A percentile compares a stretch with the other conserved stretches of the same genome.
Evolutionary conservation across 345 rosid genomes (phyloP).

Genomic region (Lagerstroemia speciosa): DNA sequence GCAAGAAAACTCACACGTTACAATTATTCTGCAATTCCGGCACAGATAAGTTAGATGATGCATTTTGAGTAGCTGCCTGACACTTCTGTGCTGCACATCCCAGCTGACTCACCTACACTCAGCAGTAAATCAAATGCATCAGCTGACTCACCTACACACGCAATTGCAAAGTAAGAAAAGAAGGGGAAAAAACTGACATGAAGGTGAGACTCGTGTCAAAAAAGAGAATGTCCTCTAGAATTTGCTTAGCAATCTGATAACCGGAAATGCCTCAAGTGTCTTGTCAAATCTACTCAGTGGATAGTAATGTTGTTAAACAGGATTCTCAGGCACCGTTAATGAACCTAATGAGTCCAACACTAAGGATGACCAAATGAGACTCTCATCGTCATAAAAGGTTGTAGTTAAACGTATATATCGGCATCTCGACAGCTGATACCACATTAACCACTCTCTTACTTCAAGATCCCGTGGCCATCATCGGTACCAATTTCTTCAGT

Average conservation of each 20-base stretch:
- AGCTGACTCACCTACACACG: not conserved
- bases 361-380: not conserved
- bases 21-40: conserved; percentile 90
- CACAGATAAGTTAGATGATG: conserved; percentile 66
- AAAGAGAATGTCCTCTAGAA: not conserved
- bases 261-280: not conserved
- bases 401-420: not conserved
- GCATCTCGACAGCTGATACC: not conserved
- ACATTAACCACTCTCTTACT: not conserved
- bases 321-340: too few relatives aligned
- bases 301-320: not conserved
- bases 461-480: not conserved
- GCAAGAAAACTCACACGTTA: conserved; percentile 52
- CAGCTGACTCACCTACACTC: conserved; percentile 78
- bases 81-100: conserved; percentile 87
- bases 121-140: conserved; percentile 3
- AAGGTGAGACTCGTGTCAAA: not conserved
- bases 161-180: not conserved
- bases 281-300: not conserved
- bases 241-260: not conserved
- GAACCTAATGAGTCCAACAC: not conserved
- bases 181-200: not conserved
- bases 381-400: too few relatives aligned
- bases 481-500: not conserved
- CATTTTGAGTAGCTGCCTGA: conserved; percentile 87